phyloP scores from a whole-genome alignment of 257 asterid species.

The Echites panduratus region DNA sequence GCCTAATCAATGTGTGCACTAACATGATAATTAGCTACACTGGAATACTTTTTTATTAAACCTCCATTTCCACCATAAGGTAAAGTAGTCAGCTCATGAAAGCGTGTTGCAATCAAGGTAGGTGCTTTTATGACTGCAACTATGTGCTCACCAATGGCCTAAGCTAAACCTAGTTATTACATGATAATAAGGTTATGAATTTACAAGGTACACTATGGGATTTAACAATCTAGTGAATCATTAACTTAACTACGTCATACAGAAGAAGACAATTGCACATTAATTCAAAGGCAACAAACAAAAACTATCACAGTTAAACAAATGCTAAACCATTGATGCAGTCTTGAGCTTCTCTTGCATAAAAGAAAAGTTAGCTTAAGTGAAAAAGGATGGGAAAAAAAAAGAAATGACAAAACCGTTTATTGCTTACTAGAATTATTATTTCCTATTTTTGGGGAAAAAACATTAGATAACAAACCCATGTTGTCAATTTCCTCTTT shows the following conservation, averaged over 20 bases:
- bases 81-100: slow-evolving; percentile 92
- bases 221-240: neutral
- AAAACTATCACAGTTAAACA: neutral
- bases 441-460: neutral
- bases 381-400: slow-evolving; percentile 11
- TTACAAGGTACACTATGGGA: neutral
- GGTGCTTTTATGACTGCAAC: slow-evolving; percentile 83
- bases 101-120: slow-evolving; percentile 92
- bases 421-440: neutral
- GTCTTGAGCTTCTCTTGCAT: slow-evolving; percentile 99
- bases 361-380: slow-evolving; percentile 78
- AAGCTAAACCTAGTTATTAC: slow-evolving; percentile 66
- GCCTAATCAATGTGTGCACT: slow-evolving; percentile 90
- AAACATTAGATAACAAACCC: neutral
- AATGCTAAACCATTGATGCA: slow-evolving; percentile 47
- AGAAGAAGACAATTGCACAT: neutral
- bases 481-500: neutral
- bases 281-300: neutral
- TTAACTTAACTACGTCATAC: neutral
- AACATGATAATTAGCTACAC: slow-evolving; percentile 88
- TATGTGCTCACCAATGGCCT: slow-evolving; percentile 97
- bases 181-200: neutral
- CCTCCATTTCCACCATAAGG: slow-evolving; percentile 46
- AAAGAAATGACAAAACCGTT: neutral
- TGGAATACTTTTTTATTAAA: slow-evolving; percentile 43